Base-by-base conservation (phyloP, 768 basidiomycete genomes). In the Mycena indigotica region DNA sequence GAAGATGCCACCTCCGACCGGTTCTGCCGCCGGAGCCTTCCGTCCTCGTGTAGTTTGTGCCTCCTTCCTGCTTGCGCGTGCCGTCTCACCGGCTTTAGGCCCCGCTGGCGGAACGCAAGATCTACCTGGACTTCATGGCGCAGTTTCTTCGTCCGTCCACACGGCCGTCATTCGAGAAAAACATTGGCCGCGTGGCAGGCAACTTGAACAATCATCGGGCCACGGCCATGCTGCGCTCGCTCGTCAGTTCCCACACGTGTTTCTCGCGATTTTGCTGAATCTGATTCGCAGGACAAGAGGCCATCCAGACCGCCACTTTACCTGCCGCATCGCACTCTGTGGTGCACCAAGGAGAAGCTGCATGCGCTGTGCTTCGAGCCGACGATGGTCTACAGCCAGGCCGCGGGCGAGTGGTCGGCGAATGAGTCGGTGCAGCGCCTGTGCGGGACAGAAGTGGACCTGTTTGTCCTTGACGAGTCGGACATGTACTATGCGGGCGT, bases 311-410 rank as follows among this genome's bases (percentile, higher is more conserved):
- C n/a, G n/a, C n/a, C n/a, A n/a, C n/a, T 48, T 23, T 48, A 26
- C 23, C 46, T 48, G 24, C 46, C 24, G 12, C 21, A 48, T 28
- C 12, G 46, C 12, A 48, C 46, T 12, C 12, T 48, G 10, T 48
- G 46, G 46, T 48, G 46, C 19, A 48, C 46, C 8, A 23, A 6
- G 6, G 46, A 48, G 4, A 24, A 28, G 46, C 4, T 28, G 15
- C 46, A 48, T n/a, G 46, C 46, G 46, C 19, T 48, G 24, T 23
- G 46, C 4, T 48, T 48, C 46, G 46, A 12, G 46, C 46, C 46
- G 5, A 48, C 46, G 25, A 44, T 44, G 41, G n/a, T 44, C 23
- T 44, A 8, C 21, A 6, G 12, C 10, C 24, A 4, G 12, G 21
- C 25, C 24, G 23, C 8, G 12, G 15, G 12, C 13, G 10, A 28